Conservation (phyloP, 257 asterid species). For the Coffea canephora region DNA sequence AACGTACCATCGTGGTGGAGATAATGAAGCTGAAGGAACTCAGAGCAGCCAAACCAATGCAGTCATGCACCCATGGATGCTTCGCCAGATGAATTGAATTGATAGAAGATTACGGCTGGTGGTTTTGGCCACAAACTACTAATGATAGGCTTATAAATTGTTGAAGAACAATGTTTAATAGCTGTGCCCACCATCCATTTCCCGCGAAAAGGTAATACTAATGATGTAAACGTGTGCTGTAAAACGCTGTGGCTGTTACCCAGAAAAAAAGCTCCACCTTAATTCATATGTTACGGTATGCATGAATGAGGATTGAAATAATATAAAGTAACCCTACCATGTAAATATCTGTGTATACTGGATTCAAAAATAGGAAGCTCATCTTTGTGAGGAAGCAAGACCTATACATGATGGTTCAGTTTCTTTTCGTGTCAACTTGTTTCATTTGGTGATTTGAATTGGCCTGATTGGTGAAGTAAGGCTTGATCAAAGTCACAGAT, state of each 20-base stretch:
- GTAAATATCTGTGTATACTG: not conserved
- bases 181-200: not conserved
- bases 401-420: not conserved
- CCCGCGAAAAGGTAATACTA: not conserved
- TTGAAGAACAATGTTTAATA: not conserved
- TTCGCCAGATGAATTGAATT: slow-evolving; percentile 18
- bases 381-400: too few relatives aligned
- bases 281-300: not conserved
- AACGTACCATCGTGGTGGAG: slow-evolving; percentile 29
- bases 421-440: not conserved
- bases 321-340: not conserved
- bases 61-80: slow-evolving; percentile 71
- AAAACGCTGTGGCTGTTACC: not conserved
- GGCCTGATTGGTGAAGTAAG: not conserved
- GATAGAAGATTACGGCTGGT: not conserved
- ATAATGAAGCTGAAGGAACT: slow-evolving; percentile 42
- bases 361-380: not conserved
- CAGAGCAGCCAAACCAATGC: slow-evolving; percentile 36
- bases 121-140: not conserved
- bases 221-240: not conserved
- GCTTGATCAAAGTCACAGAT: not conserved
- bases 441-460: not conserved
- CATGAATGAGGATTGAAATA: not conserved
- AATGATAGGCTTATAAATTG: not conserved
- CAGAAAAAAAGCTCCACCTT: too few relatives aligned